Conservation (phyloP, 257 asterid species). For the Salvia hispanica region DNA sequence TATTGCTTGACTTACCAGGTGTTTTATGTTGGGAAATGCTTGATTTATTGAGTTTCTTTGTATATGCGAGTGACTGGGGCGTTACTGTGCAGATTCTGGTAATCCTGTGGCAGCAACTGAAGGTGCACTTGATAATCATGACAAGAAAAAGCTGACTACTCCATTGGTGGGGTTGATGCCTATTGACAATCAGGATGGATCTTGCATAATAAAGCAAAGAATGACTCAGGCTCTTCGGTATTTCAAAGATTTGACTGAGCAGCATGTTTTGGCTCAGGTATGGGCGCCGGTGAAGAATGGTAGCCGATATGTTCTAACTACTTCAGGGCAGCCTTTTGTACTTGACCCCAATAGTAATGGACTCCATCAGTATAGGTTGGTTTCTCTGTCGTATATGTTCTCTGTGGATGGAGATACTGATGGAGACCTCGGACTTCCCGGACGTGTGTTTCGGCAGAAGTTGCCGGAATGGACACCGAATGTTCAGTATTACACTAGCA, state of each 20-base stretch:
- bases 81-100: constrained; percentile 43
- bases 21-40: background rate
- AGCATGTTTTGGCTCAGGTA: constrained; percentile 85
- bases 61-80: no score
- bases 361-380: constrained; percentile 87
- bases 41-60: background rate
- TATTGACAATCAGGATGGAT: constrained; percentile 56
- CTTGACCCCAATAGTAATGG: constrained; percentile 81
- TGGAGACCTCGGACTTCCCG: constrained; percentile 79
- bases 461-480: constrained; percentile 96
- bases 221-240: constrained; percentile 87
- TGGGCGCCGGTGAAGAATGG: constrained; percentile 93
- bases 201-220: constrained; percentile 81
- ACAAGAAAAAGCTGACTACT: constrained; percentile 51
- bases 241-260: constrained; percentile 77
- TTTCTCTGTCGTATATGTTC: constrained; percentile 71
- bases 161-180: constrained; percentile 53
- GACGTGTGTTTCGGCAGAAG: constrained; percentile 75
- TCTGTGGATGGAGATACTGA: constrained; percentile 73
- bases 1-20: constrained; percentile 19
- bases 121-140: constrained; percentile 42
- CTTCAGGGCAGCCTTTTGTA: constrained; percentile 90
- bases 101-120: constrained; percentile 49
- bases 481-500: constrained; percentile 90
- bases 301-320: constrained; percentile 74